Conservation (phyloP, 306 rosid genomes). For the Albizia julibrissin region DNA sequence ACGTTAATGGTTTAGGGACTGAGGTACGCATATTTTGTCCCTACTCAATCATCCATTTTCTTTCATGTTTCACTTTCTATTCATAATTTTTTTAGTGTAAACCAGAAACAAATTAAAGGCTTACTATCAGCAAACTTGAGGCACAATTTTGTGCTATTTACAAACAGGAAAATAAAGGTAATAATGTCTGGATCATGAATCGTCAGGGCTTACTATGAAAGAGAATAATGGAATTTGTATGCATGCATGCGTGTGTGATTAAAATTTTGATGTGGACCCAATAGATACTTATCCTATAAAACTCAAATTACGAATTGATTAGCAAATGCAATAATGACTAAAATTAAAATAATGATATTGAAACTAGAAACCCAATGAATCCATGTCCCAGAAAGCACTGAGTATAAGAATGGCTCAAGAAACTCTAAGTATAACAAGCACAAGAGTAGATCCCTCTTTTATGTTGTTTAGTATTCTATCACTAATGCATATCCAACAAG, state of each 20-base stretch:
- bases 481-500: too few relatives aligned
- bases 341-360: too few relatives aligned
- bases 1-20: slow-evolving; percentile 62
- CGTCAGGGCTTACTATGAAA: background rate
- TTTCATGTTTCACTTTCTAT: background rate
- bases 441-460: too few relatives aligned
- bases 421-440: too few relatives aligned
- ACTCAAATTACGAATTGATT: too few relatives aligned
- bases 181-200: background rate
- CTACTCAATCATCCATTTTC: background rate
- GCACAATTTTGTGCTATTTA: background rate
- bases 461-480: too few relatives aligned
- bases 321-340: too few relatives aligned
- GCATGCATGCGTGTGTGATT: background rate
- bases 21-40: slow-evolving; percentile 60
- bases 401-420: too few relatives aligned
- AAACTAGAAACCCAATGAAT: too few relatives aligned
- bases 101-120: background rate
- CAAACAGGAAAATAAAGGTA: background rate
- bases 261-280: background rate
- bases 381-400: too few relatives aligned
- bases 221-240: background rate
- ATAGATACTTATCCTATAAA: too few relatives aligned
- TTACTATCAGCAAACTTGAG: background rate
- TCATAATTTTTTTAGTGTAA: background rate